Conservation (phyloP, 805 yeast genomes). For the Kazachstania bromeliacearum region DNA sequence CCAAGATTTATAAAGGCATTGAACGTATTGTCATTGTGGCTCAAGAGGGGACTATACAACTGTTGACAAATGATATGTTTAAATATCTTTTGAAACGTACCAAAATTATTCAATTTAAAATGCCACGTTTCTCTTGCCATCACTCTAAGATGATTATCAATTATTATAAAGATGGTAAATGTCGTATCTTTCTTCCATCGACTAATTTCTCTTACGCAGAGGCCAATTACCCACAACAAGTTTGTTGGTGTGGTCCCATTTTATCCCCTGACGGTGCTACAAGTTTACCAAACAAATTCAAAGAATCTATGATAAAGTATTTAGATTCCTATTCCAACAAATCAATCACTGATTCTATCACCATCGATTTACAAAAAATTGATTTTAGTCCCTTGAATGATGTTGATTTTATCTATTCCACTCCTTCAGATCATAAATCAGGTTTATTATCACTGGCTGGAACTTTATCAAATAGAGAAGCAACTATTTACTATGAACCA, state of each 20-base stretch:
- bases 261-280: constrained; percentile 9
- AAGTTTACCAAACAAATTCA: constrained; percentile 29
- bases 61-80: constrained; percentile 10
- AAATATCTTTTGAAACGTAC: constrained; percentile 8
- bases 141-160: constrained; percentile 65
- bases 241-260: constrained; percentile 54
- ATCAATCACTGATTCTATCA: constrained; percentile 24
- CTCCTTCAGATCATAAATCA: constrained; percentile 36
- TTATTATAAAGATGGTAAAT: constrained; percentile 35
- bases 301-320: constrained; percentile 37
- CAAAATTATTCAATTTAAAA: constrained; percentile 23
- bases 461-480: background rate
- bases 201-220: constrained; percentile 50
- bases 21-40: constrained; percentile 22
- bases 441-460: constrained; percentile 21
- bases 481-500: too few species aligned
- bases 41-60: constrained; percentile 29
- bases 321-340: constrained; percentile 34
- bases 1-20: constrained; percentile 19
- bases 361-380: constrained; percentile 23
- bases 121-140: constrained; percentile 41
- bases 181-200: constrained; percentile 49
- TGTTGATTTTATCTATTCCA: constrained; percentile 43
- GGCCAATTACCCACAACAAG: constrained; percentile 50
- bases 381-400: constrained; percentile 42